Evolutionary conservation across 2,329 filamentous ascomycete genomes (phyloP).

Genomic region (Monascus ruber): DNA sequence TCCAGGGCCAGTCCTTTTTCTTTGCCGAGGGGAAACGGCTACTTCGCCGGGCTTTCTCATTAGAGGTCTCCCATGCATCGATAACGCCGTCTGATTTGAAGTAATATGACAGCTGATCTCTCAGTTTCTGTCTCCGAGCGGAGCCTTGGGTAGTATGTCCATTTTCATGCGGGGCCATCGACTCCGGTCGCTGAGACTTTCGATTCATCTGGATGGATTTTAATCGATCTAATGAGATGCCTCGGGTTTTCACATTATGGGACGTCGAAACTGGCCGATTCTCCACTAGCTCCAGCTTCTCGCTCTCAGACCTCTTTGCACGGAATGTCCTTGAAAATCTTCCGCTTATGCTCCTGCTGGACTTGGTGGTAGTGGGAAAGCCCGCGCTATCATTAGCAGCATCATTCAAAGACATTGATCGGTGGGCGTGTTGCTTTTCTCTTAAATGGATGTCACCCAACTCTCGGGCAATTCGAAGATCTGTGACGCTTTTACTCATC

Average conservation of each 20-base stretch:
- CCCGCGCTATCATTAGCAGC: slow-evolving; percentile 5
- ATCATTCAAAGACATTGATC: slow-evolving; percentile 15
- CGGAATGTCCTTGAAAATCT: slow-evolving; percentile 14
- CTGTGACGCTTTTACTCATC: slow-evolving; percentile 9
- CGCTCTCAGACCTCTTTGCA: slow-evolving; percentile 9
- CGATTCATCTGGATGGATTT: slow-evolving; percentile 10
- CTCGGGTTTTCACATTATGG: slow-evolving; percentile 12
- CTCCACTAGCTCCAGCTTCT: slow-evolving; percentile 4
- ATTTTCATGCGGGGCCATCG: slow-evolving; percentile 3
- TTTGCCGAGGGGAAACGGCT: slow-evolving; percentile 6
- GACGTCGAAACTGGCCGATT: slow-evolving; percentile 17
- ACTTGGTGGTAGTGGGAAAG: slow-evolving; percentile 6
- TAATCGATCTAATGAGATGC: slow-evolving; percentile 16
- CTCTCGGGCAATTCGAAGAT: slow-evolving; percentile 6
- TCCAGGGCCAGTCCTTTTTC: slow-evolving; percentile 17
- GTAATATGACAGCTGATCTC: slow-evolving; percentile 20
- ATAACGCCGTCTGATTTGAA: slow-evolving; percentile 23
- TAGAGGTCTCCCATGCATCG: slow-evolving; percentile 19
- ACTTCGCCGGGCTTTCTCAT: slow-evolving; percentile 10
- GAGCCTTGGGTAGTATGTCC: slow-evolving; percentile 3
- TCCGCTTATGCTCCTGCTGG: slow-evolving; percentile 10
- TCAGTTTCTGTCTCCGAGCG: slow-evolving; percentile 16
- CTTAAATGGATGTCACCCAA: slow-evolving; percentile 4
- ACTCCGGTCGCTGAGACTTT: slow-evolving; percentile 9
- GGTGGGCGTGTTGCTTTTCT: slow-evolving; percentile 6